Conservation (phyloP, 176 grass and related monocot genomes). For the Carex pumila region DNA sequence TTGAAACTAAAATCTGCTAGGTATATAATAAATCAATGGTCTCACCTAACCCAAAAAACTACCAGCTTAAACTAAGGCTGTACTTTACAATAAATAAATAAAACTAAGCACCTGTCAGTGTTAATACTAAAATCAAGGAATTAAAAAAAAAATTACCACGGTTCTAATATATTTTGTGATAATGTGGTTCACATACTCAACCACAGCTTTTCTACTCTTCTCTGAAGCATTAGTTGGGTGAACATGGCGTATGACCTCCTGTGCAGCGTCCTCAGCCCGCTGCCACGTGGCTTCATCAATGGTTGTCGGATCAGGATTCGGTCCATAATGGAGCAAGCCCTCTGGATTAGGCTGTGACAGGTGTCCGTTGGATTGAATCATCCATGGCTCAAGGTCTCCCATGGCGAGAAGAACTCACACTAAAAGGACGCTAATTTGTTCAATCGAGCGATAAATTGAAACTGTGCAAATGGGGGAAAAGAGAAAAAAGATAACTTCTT, state of each 20-base stretch:
- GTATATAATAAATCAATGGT: background rate
- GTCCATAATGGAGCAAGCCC: background rate
- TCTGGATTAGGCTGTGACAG: constrained; percentile 12
- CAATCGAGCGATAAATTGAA: background rate
- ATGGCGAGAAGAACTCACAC: constrained; percentile 30
- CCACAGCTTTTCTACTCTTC: constrained; percentile 48
- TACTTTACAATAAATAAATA: background rate
- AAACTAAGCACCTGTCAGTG: background rate
- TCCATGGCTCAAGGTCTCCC: constrained; percentile 61
- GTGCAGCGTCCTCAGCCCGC: constrained; percentile 55
- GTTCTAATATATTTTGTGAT: constrained; percentile 29
- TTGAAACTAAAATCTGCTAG: background rate
- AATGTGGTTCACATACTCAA: constrained; percentile 61
- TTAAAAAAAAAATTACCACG: constrained; percentile 28
- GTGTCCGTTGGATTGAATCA: constrained; percentile 22
- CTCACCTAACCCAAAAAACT: background rate
- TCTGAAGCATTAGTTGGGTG: constrained; percentile 70
- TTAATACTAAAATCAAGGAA: constrained; percentile 4
- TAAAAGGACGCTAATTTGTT: constrained; percentile 2
- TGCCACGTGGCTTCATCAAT: constrained; percentile 41
- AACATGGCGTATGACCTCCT: constrained; percentile 43
- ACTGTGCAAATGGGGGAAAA: background rate
- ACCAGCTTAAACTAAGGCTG: background rate
- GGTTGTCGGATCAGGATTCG: constrained; percentile 44
- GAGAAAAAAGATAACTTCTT: background rate